Evolutionary conservation across 108 stramenopile genomes (phyloP).

Genomic region (Seminavis robusta): DNA sequence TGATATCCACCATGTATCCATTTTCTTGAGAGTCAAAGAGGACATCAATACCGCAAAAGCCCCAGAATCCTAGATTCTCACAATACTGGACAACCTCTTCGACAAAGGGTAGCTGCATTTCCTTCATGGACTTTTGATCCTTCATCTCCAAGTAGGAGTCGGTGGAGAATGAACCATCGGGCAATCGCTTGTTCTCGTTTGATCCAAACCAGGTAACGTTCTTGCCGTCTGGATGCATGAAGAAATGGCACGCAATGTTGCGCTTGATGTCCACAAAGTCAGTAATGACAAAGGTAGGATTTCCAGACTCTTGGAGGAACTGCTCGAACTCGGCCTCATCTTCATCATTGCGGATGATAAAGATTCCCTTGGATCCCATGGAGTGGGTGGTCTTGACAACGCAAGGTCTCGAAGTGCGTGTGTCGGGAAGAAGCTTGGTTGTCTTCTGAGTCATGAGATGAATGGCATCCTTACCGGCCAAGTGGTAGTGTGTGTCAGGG

Average conservation of each 20-base stretch:
- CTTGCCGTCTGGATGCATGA: constrained; percentile 28
- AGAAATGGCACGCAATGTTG: constrained; percentile 37
- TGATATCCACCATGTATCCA: constrained; percentile 39
- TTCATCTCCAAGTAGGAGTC: constrained; percentile 22
- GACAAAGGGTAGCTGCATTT: constrained; percentile 35
- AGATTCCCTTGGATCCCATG: constrained; percentile 34
- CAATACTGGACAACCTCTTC: constrained; percentile 36
- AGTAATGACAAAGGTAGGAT: constrained; percentile 28
- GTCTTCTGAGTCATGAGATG: constrained; percentile 34
- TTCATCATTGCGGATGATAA: constrained; percentile 33
- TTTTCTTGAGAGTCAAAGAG: constrained; percentile 25
- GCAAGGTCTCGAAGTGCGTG: constrained; percentile 20
- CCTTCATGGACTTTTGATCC: constrained; percentile 24
- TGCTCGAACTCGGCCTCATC: constrained; percentile 26
- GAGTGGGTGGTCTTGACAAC: constrained; percentile 39
- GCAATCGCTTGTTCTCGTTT: constrained; percentile 26
- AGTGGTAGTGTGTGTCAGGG: constrained; percentile 25
- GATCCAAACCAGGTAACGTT: constrained; percentile 27
- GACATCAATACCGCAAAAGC: constrained; percentile 37
- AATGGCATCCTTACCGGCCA: constrained; percentile 34
- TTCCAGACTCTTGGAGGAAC: constrained; percentile 22
- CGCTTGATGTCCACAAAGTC: constrained; percentile 32
- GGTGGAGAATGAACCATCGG: constrained; percentile 21
- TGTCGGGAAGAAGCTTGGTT: constrained; percentile 31
- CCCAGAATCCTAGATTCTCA: constrained; percentile 26